Evolutionary conservation across 495 filamentous ascomycete genomes (phyloP), one percentile per base, ranked within the genome.

Genomic region (Lasiosphaeria ovina): DNA sequence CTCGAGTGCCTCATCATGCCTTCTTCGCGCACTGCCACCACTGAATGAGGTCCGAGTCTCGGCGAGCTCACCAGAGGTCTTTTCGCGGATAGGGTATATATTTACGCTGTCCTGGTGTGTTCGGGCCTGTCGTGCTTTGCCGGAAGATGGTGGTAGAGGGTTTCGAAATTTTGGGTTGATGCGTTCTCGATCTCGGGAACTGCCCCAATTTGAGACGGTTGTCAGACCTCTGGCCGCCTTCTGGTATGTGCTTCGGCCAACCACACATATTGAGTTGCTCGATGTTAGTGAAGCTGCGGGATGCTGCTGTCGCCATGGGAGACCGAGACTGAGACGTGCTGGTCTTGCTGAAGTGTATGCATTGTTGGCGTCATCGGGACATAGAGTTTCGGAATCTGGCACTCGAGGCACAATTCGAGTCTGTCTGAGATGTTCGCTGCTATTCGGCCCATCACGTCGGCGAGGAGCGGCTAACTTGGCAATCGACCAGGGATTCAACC

Each of bases 401-500:
- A 10, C n/a, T 44, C 14, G 53, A 55, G 53, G 14, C 4, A 35
- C 14, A 35, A 4, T 16, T 35, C 5, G 11, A 49, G 40, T 11
- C 4, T 3, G 11, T 9, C 35, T 8, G 5, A 12, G 11, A 1
- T 17, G 2, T 49, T 48, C 9, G 17, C 5, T 6, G 35, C 5
- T 12, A 16, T 12, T 7, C 16, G 10, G 42, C 9, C 35, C 6
- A 9, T 6, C 14, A 3, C 16, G 12, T 6, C 42, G 4, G 24
- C 40, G 55, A 34, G 40, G 40, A 0, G 56, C 56, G 12, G 47
- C 35, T 11, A 58, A 17, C 48, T 58, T 51, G 33, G 66, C 70
- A 45, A 69, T 64, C 1, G 65, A 61, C 66, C 68, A 73, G 14
- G 68, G 69, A 34, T 71, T 73, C 7, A 71, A 16, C 6, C 61